Percentiles rank a stretch among this genome's conserved stretches.
Conservation (phyloP, 805 yeast genomes). For the Pichia scutulata region DNA sequence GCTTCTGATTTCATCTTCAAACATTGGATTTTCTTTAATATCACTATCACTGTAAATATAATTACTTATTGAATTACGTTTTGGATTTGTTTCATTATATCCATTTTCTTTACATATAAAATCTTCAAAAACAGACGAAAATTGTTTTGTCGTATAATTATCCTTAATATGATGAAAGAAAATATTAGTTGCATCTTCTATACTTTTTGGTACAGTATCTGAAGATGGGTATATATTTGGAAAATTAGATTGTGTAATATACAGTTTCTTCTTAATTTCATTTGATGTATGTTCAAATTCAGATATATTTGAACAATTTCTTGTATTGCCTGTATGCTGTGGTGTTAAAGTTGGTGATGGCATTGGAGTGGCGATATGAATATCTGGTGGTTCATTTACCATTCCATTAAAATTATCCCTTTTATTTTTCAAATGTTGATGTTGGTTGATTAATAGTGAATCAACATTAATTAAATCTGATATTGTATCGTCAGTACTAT, state of each 20-base stretch:
- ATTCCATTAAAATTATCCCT: slow-evolving; percentile 2
- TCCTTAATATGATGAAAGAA: slow-evolving; percentile 55
- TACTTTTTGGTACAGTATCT: slow-evolving; percentile 56
- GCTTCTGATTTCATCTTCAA: slow-evolving; percentile 31
- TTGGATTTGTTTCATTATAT: slow-evolving; percentile 35
- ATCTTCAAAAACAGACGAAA: slow-evolving; percentile 62
- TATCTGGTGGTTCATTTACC: slow-evolving; percentile 25
- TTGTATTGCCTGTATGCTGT: slow-evolving; percentile 26
- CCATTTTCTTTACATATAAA: slow-evolving; percentile 60
- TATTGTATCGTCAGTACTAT: slow-evolving; percentile 7
- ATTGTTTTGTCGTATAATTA: slow-evolving; percentile 59
- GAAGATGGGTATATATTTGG: slow-evolving; percentile 28
- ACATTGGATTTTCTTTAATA: slow-evolving; percentile 29
- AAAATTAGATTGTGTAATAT: slow-evolving; percentile 26
- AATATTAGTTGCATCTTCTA: slow-evolving; percentile 70
- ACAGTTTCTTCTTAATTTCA: slow-evolving; percentile 27
- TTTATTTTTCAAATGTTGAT: slow-evolving; percentile 22
- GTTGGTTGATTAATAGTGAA: slow-evolving; percentile 26
- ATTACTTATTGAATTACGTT: background rate
- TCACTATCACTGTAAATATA: slow-evolving; percentile 24
- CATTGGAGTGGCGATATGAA: slow-evolving; percentile 80
- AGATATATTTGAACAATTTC: slow-evolving; percentile 20
- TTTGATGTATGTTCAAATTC: slow-evolving; percentile 26
- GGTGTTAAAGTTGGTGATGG: slow-evolving; percentile 74
- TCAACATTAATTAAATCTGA: slow-evolving; percentile 21